phyloP scores from a whole-genome alignment of 2,329 filamentous ascomycete species.

The Didymella arachidicola region DNA sequence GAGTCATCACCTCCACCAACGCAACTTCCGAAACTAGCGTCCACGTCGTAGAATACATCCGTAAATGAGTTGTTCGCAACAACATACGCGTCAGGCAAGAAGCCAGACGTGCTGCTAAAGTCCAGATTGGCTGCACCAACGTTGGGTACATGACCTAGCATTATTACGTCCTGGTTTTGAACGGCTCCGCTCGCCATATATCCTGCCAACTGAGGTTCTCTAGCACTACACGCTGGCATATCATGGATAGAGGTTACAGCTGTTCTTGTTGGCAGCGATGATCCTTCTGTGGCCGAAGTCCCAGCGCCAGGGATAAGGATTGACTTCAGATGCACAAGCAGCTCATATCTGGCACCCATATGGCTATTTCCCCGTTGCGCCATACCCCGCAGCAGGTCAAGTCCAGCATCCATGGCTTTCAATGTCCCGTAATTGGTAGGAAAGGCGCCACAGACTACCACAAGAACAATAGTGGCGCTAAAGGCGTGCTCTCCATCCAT shows the following conservation, averaged over 20 bases:
- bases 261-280: background rate
- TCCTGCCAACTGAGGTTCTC: background rate
- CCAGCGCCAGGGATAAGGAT: constrained; percentile 6
- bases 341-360: constrained; percentile 11
- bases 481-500: constrained; percentile 7
- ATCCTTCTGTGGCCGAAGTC: background rate
- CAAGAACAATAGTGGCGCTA: constrained; percentile 2
- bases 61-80: background rate
- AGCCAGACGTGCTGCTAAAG: constrained; percentile 2
- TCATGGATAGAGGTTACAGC: background rate
- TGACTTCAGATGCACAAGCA: constrained; percentile 13
- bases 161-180: constrained; percentile 1
- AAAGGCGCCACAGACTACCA: constrained; percentile 13
- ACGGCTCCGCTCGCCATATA: background rate
- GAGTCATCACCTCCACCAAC: constrained; percentile 3
- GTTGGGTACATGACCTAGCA: constrained; percentile 9
- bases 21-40: constrained; percentile 4
- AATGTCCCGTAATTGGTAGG: constrained; percentile 1
- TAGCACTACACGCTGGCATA: background rate
- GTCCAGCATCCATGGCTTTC: constrained; percentile 13
- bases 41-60: constrained; percentile 1
- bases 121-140: constrained; percentile 1
- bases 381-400: constrained; percentile 7
- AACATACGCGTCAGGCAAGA: background rate
- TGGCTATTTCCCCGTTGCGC: constrained; percentile 9